phyloP scores from a whole-genome alignment of 2,329 filamentous ascomycete species.

The Hypoxylon sp. region DNA sequence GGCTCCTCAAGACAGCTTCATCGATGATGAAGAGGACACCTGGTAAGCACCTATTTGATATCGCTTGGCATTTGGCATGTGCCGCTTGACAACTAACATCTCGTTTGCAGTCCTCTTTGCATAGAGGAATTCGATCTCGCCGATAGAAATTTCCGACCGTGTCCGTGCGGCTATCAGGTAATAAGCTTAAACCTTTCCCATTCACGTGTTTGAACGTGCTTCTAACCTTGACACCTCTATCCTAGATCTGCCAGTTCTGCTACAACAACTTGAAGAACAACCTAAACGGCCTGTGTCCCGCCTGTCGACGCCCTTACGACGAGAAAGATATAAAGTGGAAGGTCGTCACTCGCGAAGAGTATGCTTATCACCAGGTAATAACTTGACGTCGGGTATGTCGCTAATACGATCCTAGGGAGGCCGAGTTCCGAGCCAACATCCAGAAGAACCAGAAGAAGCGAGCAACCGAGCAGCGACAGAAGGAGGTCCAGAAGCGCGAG shows the following conservation, averaged over 20 bases:
- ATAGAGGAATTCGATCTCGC: conserved; percentile 99
- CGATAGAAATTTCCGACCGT: conserved; percentile 95
- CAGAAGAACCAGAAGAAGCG: conserved; percentile 94
- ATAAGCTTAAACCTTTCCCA: conserved; percentile 34
- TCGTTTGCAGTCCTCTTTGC: conserved; percentile 79
- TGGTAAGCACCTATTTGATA: conserved; percentile 59
- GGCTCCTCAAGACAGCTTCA: conserved; percentile 74
- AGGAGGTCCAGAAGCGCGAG: conserved; percentile 95
- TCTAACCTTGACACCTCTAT: conserved; percentile 22
- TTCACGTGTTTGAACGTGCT: conserved; percentile 14
- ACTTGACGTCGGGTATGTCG: conserved; percentile 27
- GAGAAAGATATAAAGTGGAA: conserved; percentile 98
- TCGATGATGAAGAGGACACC: conserved; percentile 75
- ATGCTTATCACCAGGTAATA: conserved; percentile 50
- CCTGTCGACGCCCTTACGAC: conserved; percentile 93
- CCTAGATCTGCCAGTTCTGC: conserved; percentile 97
- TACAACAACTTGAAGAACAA: conserved; percentile 99
- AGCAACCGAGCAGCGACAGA: conserved; percentile 82
- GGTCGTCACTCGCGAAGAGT: conserved; percentile 94
- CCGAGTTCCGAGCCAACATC: conserved; percentile 78
- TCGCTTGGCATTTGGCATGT: conserved; percentile 8
- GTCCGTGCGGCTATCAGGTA: conserved; percentile 98
- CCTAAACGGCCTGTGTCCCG: conserved; percentile 97
- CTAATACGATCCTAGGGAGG: conserved; percentile 61
- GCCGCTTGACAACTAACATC: conserved; percentile 38